Base-by-base conservation (phyloP, 2,329 filamentous ascomycete genomes). In the Neopestalotiopsis clavispora region DNA sequence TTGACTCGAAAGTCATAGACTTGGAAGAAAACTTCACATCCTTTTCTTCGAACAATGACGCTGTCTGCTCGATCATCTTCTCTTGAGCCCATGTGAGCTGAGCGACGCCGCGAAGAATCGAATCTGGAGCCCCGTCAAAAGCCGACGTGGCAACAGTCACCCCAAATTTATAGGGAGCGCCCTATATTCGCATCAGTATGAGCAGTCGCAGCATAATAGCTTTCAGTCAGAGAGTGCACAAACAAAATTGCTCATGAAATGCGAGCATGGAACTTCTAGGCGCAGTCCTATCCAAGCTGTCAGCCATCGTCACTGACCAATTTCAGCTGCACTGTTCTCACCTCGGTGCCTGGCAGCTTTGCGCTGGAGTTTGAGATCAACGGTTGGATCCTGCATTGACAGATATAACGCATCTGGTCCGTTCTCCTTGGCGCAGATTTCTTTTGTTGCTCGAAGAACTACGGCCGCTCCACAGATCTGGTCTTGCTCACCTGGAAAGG, bases 161-260 rank as follows among this genome's bases (percentile, higher is more conserved):
- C 45, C 88, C 84, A 73, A 90, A 92, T 67, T 92, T 92, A 77
- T 92, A 93, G 0, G 86, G 85, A 69, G 90, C 90, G 1, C 90
- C 90, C 82, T 85, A 23, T 73, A 75, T 3, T 28, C 45, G 10
- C 14, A 20, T 62, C 40, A 62, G 57, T 12, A n/a, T 20, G 34
- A 38, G 14, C 4, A 40, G n/a, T n/a, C 20, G n/a, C 14, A 32
- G 73, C 74, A 69, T 72, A 78, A 77, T 64, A 78, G 76, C 68
- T 74, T 34, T 9, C 9, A 6, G 28, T 34, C 20, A 14, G 5
- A 14, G 28, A 10, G 30, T n/a, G 38, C 38, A 75, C 82, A 74
- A 75, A 85, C 83, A 71, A 83, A 88, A 70, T 90, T 90, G 38
- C 84, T 82, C 2, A 80, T 77, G 69, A 86, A 90, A 65, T 89